A percentile compares a stretch with the other conserved stretches of the same genome.
phyloP scores from a whole-genome alignment of 1,139 yeast genomes.

The Geotrichum restrictum region DNA sequence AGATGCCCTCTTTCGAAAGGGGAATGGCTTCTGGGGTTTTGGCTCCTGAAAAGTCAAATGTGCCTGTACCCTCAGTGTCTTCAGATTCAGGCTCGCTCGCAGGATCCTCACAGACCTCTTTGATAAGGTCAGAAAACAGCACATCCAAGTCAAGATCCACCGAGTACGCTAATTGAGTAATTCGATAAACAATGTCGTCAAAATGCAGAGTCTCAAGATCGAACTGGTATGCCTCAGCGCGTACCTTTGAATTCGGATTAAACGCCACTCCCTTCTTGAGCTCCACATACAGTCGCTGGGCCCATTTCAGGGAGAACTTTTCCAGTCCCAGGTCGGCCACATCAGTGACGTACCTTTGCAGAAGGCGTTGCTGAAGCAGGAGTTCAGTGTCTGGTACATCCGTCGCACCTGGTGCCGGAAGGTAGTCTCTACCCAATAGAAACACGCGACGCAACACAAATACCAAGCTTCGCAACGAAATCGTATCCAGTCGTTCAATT shows the following conservation, averaged over 20 bases:
- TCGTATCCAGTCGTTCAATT: conserved; percentile 40
- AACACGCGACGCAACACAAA: conserved; percentile 60
- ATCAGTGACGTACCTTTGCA: conserved; percentile 47
- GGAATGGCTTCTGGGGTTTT: conserved; percentile 10
- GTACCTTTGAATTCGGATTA: conserved; percentile 17
- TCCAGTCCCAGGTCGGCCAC: conserved; percentile 44
- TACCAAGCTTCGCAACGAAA: conserved; percentile 38
- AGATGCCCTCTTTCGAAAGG: conserved; percentile 35
- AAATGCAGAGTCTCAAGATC: conserved; percentile 29
- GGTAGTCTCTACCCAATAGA: conserved; percentile 63
- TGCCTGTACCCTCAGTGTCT: conserved; percentile 7
- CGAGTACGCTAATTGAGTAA: conserved; percentile 54
- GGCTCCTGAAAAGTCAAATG: conserved; percentile 24
- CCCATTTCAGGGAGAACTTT: conserved; percentile 34
- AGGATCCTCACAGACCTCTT: conserved; percentile 18
- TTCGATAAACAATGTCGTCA: conserved; percentile 44
- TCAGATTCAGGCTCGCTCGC: conserved; percentile 13
- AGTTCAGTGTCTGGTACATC: conserved; percentile 37
- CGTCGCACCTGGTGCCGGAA: conserved; percentile 43
- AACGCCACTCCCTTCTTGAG: conserved; percentile 30
- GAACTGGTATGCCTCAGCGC: conserved; percentile 26
- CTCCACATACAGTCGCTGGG: conserved; percentile 35
- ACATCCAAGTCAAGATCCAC: conserved; percentile 57
- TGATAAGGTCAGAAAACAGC: conserved; percentile 39
- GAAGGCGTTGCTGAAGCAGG: conserved; percentile 40